Percentiles rank a stretch among this genome's conserved stretches.
Evolutionary conservation across 2,329 filamentous ascomycete genomes (phyloP).

Genomic region (Cadophora malorum): DNA sequence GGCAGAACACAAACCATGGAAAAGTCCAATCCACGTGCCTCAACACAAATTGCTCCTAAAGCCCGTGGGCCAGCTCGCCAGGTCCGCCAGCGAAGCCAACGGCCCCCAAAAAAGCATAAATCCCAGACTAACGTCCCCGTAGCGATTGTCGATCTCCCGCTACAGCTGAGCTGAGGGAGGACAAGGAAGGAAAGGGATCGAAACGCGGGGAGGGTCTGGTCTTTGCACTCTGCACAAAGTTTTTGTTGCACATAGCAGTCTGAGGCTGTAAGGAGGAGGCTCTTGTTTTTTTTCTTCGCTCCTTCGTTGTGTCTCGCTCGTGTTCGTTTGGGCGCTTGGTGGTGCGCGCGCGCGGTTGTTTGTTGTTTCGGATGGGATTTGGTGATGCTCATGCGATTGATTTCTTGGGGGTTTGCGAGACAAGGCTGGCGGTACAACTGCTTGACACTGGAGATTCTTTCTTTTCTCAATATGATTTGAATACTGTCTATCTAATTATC

Average conservation of each 20-base stretch:
- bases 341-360: not conserved
- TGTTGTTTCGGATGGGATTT: not conserved
- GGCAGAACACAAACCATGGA: too few relatives aligned
- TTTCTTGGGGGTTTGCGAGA: not conserved
- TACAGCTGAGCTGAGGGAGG: not conserved
- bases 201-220: not conserved
- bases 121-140: not conserved
- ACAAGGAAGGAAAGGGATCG: conserved; percentile 2
- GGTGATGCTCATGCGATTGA: not conserved
- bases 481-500: not conserved
- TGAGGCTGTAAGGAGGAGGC: conserved; percentile 18
- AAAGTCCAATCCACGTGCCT: not conserved
- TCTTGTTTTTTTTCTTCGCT: not conserved
- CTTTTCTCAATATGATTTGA: not conserved
- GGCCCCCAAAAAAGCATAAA: conserved; percentile 13
- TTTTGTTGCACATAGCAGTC: conserved; percentile 22
- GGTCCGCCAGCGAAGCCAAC: not conserved
- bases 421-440: not conserved
- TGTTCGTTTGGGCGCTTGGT: not conserved
- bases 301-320: not conserved
- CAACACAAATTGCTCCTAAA: not conserved
- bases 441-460: not conserved
- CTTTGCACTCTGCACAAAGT: not conserved
- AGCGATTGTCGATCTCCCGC: not conserved
- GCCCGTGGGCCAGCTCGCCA: not conserved